A percentile compares a stretch with the other conserved stretches of the same genome.
Conservation (phyloP, 2,329 filamentous ascomycete genomes). For the Xylariaceae sp. region DNA sequence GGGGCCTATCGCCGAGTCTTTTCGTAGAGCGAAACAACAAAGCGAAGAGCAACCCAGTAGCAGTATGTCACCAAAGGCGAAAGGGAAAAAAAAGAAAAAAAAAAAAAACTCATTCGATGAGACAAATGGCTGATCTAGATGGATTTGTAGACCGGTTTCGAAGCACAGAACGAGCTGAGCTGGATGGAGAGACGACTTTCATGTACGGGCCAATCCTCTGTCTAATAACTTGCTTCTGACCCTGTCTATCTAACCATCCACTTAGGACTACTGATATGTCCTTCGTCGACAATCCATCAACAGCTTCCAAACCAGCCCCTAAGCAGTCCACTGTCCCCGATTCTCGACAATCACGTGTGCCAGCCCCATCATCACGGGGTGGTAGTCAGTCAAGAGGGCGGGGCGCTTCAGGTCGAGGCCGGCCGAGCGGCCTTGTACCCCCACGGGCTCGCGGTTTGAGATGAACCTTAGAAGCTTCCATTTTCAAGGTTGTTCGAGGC, state of each 20-base stretch:
- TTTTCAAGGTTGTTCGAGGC: neutral
- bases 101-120: neutral
- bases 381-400: slow-evolving; percentile 35
- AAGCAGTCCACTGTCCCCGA: slow-evolving; percentile 41
- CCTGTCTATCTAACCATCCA: slow-evolving; percentile 17
- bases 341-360: slow-evolving; percentile 43
- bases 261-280: slow-evolving; percentile 81
- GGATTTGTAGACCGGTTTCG: slow-evolving; percentile 22
- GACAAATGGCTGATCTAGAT: slow-evolving; percentile 1
- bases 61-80: slow-evolving; percentile 7
- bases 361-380: slow-evolving; percentile 38
- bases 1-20: slow-evolving; percentile 81
- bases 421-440: slow-evolving; percentile 42
- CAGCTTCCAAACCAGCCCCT: slow-evolving; percentile 45
- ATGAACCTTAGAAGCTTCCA: slow-evolving; percentile 29
- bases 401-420: slow-evolving; percentile 34
- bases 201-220: slow-evolving; percentile 52
- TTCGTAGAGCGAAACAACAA: slow-evolving; percentile 59
- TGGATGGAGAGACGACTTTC: slow-evolving; percentile 73
- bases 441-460: slow-evolving; percentile 42
- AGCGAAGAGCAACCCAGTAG: slow-evolving; percentile 36
- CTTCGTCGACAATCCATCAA: slow-evolving; percentile 77
- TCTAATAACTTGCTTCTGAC: slow-evolving; percentile 17
- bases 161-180: slow-evolving; percentile 32
- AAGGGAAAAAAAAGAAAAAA: neutral